phyloP scores from a whole-genome alignment of 805 yeast genomes.

The Candida chilensis region DNA sequence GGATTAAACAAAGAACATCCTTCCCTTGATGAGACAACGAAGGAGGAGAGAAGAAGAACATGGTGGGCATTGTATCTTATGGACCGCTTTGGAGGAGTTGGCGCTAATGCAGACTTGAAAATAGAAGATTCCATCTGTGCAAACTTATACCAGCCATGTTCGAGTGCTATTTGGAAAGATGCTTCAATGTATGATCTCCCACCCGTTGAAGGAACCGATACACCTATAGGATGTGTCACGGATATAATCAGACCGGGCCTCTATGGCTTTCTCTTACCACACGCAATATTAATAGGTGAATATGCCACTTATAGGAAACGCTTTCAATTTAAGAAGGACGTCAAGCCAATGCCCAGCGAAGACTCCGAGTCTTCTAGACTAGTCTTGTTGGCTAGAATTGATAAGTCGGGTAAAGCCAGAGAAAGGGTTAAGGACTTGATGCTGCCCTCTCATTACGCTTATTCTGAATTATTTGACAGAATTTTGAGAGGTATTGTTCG shows the following conservation, averaged over 20 bases:
- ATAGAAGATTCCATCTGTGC: slow-evolving; percentile 18
- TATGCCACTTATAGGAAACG: slow-evolving; percentile 9
- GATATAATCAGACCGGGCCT: slow-evolving; percentile 17
- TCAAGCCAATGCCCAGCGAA: slow-evolving; percentile 9
- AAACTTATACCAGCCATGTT: slow-evolving; percentile 18
- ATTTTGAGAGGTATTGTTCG: neutral
- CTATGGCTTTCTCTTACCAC: slow-evolving; percentile 27
- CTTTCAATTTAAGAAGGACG: slow-evolving; percentile 6
- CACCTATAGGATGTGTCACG: slow-evolving; percentile 12
- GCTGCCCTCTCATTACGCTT: neutral
- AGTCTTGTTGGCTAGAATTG: no score
- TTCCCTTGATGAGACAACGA: slow-evolving; percentile 10
- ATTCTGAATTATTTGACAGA: neutral
- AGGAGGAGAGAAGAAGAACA: slow-evolving; percentile 26
- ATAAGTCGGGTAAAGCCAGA: no score
- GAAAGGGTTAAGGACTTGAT: neutral
- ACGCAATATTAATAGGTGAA: slow-evolving; percentile 18
- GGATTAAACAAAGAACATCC: slow-evolving; percentile 6
- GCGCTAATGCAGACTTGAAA: slow-evolving; percentile 20
- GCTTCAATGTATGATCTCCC: slow-evolving; percentile 9
- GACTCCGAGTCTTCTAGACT: no score
- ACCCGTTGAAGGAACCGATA: slow-evolving; percentile 15
- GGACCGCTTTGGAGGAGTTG: slow-evolving; percentile 25
- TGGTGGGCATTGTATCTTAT: slow-evolving; percentile 31
- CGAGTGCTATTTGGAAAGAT: slow-evolving; percentile 18